Evolutionary conservation across 2,329 filamentous ascomycete genomes (phyloP), one percentile per base, ranked within the genome.

Genomic region (Curvularia sp.): DNA sequence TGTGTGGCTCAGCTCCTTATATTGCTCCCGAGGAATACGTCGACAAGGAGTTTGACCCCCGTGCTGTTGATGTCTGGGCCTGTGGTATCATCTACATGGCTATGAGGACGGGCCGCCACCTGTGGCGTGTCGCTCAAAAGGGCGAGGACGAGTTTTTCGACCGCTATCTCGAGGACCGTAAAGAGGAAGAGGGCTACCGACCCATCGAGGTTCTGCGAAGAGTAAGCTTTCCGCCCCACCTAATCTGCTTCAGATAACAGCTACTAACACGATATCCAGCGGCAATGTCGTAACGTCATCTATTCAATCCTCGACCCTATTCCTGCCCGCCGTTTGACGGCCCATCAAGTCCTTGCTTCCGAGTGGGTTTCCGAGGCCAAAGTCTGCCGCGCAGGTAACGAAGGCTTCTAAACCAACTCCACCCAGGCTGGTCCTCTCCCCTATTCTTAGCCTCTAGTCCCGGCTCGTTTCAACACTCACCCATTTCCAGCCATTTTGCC

Each of bases 71-170:
- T 72, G 90, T 98, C 13, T 99, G 95, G 95, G 95, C 95, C 24
- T 97, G 93, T 60, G 95, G 95, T 74, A 95, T 99, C 51, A 99
- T 99, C 60, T 99, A 99, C 81, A 99, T 99, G 95, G 95, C 95
- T 13, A 99, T 99, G 95, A 86, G 95, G 58, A 98, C 94, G 1
- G 95, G 95, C 5, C 86, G 95, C 53, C 95, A 99, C 78, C 83
- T 99, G 8, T 99, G 95, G 95, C 90, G 93, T 54, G 88, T 97
- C n/a, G 95, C 95, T 6, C 94, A 94, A 78, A 96, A 93, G 79
- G 93, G 96, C 55, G 94, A 98, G 66, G 95, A 99, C 72, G 95
- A 98, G 73, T 99, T 98, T 70, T 99, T 97, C 75, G 91, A 91
- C 64, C 89, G 93, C 42, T 99, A 99, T 74, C 85, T 99, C 5